Evolutionary conservation across 2,329 filamentous ascomycete genomes (phyloP).

Genomic region (Tolypocladium amazonense): DNA sequence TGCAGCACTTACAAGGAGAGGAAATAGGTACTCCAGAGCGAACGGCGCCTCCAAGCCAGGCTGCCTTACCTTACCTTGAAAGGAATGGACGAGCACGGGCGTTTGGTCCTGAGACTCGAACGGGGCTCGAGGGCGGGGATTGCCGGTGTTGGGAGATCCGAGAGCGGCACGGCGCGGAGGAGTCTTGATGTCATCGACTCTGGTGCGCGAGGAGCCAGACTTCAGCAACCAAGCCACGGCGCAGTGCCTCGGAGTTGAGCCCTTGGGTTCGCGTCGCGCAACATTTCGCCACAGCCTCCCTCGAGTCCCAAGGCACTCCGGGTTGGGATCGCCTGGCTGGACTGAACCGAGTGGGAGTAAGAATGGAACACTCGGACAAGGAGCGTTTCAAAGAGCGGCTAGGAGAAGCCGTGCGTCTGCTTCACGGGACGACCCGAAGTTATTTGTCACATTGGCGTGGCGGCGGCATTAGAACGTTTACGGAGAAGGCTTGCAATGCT

Average conservation of each 20-base stretch:
- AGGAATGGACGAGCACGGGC: background rate
- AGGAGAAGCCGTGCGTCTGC: background rate
- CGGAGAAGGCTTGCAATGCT: too few species aligned
- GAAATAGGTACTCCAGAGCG: background rate
- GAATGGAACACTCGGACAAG: background rate
- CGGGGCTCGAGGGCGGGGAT: background rate
- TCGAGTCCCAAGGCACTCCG: too few species aligned
- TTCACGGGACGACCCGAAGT: background rate
- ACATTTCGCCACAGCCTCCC: background rate
- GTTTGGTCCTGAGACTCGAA: background rate
- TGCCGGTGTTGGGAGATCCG: background rate
- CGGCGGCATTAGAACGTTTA: too few species aligned
- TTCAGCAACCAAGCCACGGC: background rate
- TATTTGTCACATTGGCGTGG: too few species aligned
- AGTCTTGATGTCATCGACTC: constrained; percentile 10
- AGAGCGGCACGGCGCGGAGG: background rate
- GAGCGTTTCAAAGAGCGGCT: background rate
- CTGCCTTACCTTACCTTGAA: background rate
- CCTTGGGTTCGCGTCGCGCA: background rate
- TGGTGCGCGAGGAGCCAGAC: background rate
- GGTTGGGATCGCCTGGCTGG: too few species aligned
- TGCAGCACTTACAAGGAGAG: background rate
- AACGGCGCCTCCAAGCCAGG: background rate
- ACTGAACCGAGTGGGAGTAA: too few species aligned
- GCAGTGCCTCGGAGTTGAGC: background rate